phyloP scores from a whole-genome alignment of 2,329 filamentous ascomycete species.

The Cercospora brassicicola region DNA sequence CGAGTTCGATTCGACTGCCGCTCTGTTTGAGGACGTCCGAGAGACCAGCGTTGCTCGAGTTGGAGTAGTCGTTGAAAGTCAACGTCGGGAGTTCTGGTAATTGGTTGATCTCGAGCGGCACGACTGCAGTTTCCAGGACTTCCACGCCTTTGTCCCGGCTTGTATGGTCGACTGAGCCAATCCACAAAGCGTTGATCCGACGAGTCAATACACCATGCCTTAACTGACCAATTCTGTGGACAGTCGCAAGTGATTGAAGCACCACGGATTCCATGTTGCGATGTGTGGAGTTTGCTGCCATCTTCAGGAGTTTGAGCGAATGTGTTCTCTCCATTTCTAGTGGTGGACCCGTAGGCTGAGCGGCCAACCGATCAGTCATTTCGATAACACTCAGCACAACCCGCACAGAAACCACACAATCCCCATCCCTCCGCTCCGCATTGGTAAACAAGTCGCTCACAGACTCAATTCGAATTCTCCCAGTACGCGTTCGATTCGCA shows the following conservation, averaged over 20 bases:
- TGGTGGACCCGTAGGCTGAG: background rate
- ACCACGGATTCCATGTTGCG: background rate
- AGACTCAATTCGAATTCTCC: background rate
- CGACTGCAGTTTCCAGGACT: too few species aligned
- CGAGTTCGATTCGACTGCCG: slow-evolving; percentile 2
- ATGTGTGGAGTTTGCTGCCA: background rate
- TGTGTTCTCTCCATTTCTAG: too few species aligned
- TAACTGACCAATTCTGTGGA: too few species aligned
- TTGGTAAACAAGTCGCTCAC: background rate
- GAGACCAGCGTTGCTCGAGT: background rate
- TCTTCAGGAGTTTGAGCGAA: too few species aligned
- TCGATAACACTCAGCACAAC: background rate
- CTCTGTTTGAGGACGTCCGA: background rate
- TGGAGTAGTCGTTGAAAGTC: slow-evolving; percentile 6
- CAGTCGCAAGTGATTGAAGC: background rate
- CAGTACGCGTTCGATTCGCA: background rate
- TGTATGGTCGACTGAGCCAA: slow-evolving; percentile 4
- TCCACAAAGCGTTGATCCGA: slow-evolving; percentile 1
- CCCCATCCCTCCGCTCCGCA: background rate
- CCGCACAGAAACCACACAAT: background rate
- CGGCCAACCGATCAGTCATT: background rate
- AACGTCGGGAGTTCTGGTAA: slow-evolving; percentile 2
- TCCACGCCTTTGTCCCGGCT: too few species aligned
- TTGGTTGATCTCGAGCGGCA: too few species aligned
- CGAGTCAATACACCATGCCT: background rate